Evolutionary conservation across 1,284 basidiomycete genomes (phyloP), one percentile per base, ranked within the genome.

Genomic region (Cystobasidiaceae sp.): DNA sequence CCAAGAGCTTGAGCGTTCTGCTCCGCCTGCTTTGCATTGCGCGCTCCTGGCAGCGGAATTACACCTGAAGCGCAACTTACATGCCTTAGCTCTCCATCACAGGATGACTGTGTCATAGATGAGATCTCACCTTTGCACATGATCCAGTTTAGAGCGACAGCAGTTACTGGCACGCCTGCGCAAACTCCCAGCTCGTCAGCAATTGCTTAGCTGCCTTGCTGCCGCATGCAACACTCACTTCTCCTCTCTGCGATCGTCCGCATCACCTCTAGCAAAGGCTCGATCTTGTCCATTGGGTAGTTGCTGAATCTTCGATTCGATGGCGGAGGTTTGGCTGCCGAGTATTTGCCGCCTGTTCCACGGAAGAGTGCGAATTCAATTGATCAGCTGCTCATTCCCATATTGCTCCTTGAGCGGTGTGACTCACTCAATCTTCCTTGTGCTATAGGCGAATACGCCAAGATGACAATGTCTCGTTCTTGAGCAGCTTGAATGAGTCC

Each of bases 121-220:
- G 11, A 11, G 11, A 11, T 11, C 37, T 11, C 11, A n/a, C 77
- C 77, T 60, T 77, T 77, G 27, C 67, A 67, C 32, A 78, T 74
- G 17, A 78, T 75, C 77, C 77, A 78, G 44, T 75, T 75, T 54
- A 78, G 67, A n/a, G 75, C 77, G 21, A 78, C 70, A 3, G 76
- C 75, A 2, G 72, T 72, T 6, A 74, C 67, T 4, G 73, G 68
- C 6, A 78, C 75, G 25, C 67, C 70, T 39, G n/a, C n/a, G n/a
- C n/a, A n/a, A n/a, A n/a, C n/a, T n/a, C n/a, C n/a, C n/a, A n/a
- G n/a, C n/a, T n/a, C n/a, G n/a, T n/a, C n/a, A n/a, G n/a, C n/a
- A n/a, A n/a, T n/a, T n/a, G n/a, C n/a, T n/a, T n/a, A n/a, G n/a
- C n/a, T n/a, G n/a, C n/a, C n/a, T n/a, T n/a, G n/a, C n/a, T n/a